Evolutionary conservation across 1,284 basidiomycete species (phyloP).

Genomic region (Moesziomyces sp.): DNA sequence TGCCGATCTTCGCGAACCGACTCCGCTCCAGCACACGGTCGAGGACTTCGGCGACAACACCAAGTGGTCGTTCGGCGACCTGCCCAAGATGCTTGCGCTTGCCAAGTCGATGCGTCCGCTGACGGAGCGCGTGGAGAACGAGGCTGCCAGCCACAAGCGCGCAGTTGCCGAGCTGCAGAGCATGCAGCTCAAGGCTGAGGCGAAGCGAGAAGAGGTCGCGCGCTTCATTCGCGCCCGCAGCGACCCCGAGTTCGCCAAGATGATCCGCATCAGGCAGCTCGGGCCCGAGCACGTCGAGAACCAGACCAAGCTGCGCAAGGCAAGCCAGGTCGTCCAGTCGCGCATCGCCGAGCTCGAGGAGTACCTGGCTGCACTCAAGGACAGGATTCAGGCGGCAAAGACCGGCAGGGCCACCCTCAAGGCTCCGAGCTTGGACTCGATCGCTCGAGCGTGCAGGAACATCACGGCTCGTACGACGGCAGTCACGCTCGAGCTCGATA

Average conservation of each 20-base stretch:
- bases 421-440: conserved; percentile 82
- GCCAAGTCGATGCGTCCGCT: conserved; percentile 39
- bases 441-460: conserved; percentile 84
- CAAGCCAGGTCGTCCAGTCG: conserved; percentile 77
- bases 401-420: conserved; percentile 75
- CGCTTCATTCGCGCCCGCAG: conserved; percentile 79
- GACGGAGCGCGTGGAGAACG: conserved; percentile 32
- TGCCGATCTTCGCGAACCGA: conserved; percentile 54
- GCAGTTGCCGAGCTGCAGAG: conserved; percentile 69
- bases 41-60: conserved; percentile 50
- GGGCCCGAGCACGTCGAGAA: conserved; percentile 87
- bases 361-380: conserved; percentile 77
- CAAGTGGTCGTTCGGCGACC: conserved; percentile 69
- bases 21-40: conserved; percentile 31
- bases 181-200: conserved; percentile 70
- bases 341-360: conserved; percentile 82
- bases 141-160: conserved; percentile 58
- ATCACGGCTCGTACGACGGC: conserved; percentile 75
- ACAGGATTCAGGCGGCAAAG: conserved; percentile 75
- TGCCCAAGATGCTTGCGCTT: conserved; percentile 57
- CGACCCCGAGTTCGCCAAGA: conserved; percentile 81
- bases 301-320: conserved; percentile 78
- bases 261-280: conserved; percentile 82
- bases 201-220: conserved; percentile 61
- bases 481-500: conserved; percentile 74